These are phyloP conservation scores for Hymenoscyphus infarciens DNA, from an alignment of 2,329 filamentous ascomycete species.

Conservation along the genomic window DNA sequence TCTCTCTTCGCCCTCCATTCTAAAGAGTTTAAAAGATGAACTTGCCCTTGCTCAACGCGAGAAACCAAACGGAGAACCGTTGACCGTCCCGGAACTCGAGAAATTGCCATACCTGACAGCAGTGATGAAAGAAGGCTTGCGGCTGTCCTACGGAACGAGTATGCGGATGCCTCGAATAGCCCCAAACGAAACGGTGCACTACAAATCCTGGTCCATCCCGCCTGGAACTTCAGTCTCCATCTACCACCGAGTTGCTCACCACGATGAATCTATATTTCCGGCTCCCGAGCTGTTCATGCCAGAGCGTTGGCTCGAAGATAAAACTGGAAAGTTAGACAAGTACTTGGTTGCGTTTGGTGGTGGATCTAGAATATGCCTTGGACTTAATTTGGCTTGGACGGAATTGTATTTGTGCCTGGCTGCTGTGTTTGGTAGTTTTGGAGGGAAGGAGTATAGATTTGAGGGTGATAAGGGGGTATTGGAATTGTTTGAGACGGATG, in stretches of 20 bases:
- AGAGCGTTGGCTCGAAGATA: constrained; percentile 6
- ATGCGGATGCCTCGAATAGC: neutral
- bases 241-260: neutral
- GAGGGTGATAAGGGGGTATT: constrained; percentile 6
- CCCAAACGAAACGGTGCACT: neutral
- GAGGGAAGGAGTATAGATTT: constrained; percentile 7
- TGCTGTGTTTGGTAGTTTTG: constrained; percentile 7
- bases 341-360: constrained; percentile 15
- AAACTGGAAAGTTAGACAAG: constrained; percentile 27
- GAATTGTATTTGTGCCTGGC: constrained; percentile 15
- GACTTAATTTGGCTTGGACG: constrained; percentile 15
- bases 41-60: constrained; percentile 23
- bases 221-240: neutral
- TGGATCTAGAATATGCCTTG: constrained; percentile 14
- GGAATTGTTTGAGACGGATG: constrained; percentile 11
- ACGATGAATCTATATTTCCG: constrained; percentile 11
- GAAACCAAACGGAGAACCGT: constrained; percentile 15
- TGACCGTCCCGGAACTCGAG: constrained; percentile 21
- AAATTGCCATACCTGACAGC: constrained; percentile 32
- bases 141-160: neutral
- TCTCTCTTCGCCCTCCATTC: constrained; percentile 32
- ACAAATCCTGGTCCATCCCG: constrained; percentile 3
- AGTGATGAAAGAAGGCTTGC: constrained; percentile 31
- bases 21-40: constrained; percentile 35
- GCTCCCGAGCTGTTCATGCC: constrained; percentile 9